These are phyloP conservation scores for Aegilops sharonensis DNA, from an alignment of 176 grass and related monocot genomes.

Conservation along the genomic window DNA sequence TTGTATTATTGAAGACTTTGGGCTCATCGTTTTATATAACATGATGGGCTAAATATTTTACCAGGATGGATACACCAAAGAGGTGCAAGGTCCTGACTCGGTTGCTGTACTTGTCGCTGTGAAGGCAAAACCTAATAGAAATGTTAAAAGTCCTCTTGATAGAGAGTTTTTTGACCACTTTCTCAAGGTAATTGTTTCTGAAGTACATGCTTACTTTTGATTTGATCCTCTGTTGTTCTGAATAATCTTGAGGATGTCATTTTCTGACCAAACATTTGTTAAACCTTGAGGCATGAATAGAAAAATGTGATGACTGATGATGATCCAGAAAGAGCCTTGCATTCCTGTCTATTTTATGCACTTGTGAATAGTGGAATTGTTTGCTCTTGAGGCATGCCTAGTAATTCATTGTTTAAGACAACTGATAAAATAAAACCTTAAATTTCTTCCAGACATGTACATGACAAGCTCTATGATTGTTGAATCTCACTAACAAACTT, in stretches of 20 bases:
- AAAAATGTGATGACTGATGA: background rate
- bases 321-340: background rate
- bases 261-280: constrained; percentile 3
- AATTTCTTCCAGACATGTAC: background rate
- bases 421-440: background rate
- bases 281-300: background rate
- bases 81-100: constrained; percentile 47
- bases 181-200: constrained; percentile 48
- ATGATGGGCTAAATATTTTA: constrained; percentile 10
- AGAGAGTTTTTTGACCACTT: constrained; percentile 63
- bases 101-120: constrained; percentile 50
- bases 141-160: constrained; percentile 48
- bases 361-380: background rate
- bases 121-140: constrained; percentile 61
- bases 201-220: background rate
- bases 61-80: constrained; percentile 87
- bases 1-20: background rate
- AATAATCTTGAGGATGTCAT: background rate
- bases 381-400: background rate
- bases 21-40: background rate
- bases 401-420: background rate
- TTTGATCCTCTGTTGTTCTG: background rate
- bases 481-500: background rate
- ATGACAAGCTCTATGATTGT: background rate
- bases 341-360: background rate